Evolutionary conservation across 2,329 filamentous ascomycete genomes (phyloP).

Genomic region (Cryphonectria radicalis): DNA sequence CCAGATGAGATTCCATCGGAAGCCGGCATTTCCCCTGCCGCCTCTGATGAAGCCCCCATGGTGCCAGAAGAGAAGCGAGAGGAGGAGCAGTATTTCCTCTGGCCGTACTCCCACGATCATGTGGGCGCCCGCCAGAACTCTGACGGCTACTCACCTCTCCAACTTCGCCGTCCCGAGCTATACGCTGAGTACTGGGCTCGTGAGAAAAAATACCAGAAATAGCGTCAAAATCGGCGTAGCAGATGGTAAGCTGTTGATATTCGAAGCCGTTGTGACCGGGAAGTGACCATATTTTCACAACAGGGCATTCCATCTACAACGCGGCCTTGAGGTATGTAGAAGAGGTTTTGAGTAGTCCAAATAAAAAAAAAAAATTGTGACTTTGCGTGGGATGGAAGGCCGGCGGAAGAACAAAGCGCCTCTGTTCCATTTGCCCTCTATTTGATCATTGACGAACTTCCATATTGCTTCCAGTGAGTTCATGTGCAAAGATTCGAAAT

Average conservation of each 20-base stretch:
- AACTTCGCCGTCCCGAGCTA: conserved; percentile 10
- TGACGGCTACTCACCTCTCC: neutral
- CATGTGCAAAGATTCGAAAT: too few relatives aligned
- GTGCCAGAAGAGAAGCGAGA: neutral
- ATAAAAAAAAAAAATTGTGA: too few relatives aligned
- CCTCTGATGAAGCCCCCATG: neutral
- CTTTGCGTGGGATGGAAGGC: too few relatives aligned
- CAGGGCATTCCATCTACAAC: too few relatives aligned
- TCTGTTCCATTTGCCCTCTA: too few relatives aligned
- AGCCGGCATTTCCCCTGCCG: neutral
- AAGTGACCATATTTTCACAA: too few relatives aligned
- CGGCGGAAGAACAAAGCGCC: too few relatives aligned
- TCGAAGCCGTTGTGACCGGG: neutral
- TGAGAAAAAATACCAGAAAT: neutral
- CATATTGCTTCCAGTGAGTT: too few relatives aligned
- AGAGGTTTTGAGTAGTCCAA: too few relatives aligned
- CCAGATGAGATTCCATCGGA: conserved; percentile 8
- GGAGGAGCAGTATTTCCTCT: neutral
- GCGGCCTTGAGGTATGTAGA: too few relatives aligned
- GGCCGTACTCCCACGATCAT: neutral
- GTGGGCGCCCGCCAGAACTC: neutral
- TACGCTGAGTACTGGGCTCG: conserved; percentile 7
- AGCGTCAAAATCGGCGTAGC: too few relatives aligned
- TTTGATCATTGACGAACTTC: too few relatives aligned
- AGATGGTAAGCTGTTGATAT: neutral